Evolutionary conservation across 805 yeast species (phyloP).

Genomic region (Yarrowia keelungensis): DNA sequence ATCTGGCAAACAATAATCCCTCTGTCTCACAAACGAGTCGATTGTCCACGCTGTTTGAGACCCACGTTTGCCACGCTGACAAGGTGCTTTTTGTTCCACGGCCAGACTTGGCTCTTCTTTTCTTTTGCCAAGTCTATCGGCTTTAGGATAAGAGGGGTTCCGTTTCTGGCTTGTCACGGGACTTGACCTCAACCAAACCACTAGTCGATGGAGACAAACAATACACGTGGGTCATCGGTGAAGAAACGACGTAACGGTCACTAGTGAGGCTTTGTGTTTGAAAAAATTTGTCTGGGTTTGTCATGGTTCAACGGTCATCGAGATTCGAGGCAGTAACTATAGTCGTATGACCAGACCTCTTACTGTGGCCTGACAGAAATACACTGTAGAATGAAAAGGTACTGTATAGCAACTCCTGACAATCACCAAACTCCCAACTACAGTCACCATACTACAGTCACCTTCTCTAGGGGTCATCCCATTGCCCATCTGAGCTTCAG

Average conservation of each 20-base stretch:
- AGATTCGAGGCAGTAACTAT: too few species aligned
- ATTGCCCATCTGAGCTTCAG: not conserved
- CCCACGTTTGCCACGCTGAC: not conserved
- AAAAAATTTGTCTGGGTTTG: too few species aligned
- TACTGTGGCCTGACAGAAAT: too few species aligned
- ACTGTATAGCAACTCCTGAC: too few species aligned
- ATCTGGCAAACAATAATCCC: conserved; percentile 3
- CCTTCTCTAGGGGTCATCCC: not conserved
- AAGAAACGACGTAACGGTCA: not conserved
- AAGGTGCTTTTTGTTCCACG: not conserved
- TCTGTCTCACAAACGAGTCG: not conserved
- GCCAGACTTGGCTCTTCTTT: not conserved
- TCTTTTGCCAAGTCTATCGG: conserved; percentile 1
- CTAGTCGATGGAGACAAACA: not conserved
- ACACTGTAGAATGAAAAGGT: too few species aligned
- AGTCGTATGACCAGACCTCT: too few species aligned
- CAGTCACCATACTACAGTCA: not conserved
- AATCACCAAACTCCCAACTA: not conserved
- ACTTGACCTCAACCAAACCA: not conserved
- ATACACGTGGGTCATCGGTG: conserved; percentile 7
- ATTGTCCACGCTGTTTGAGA: not conserved
- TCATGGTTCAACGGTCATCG: too few species aligned
- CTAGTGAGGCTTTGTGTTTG: too few species aligned
- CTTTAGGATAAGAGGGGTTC: not conserved
- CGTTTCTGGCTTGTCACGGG: not conserved